phyloP scores from a whole-genome alignment of 306 rosid species.

The Fagus crenata region DNA sequence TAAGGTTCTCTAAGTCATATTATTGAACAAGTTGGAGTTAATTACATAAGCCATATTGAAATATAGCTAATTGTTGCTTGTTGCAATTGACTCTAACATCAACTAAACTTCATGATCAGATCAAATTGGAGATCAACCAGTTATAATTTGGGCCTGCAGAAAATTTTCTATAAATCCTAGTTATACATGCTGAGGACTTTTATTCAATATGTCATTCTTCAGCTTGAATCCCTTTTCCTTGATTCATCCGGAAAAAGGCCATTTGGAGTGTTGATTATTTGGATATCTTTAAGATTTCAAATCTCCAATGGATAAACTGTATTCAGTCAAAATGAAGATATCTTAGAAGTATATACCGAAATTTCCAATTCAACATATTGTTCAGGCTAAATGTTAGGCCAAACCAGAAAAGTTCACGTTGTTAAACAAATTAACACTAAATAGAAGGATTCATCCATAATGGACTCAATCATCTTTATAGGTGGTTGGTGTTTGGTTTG shows the following conservation, averaged over 20 bases:
- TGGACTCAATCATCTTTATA: constrained; percentile 12
- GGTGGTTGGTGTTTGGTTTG: constrained; percentile 9
- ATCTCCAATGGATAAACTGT: neutral
- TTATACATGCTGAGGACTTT: neutral
- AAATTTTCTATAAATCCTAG: neutral
- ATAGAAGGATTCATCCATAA: constrained; percentile 7
- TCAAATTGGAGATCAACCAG: neutral
- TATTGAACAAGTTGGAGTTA: neutral
- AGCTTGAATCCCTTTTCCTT: neutral
- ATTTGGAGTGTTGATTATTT: neutral
- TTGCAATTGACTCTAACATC: neutral
- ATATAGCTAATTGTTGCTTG: neutral
- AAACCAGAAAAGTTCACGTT: constrained; percentile 10
- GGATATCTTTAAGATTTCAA: neutral
- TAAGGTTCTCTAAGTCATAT: neutral
- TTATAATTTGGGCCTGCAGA: neutral
- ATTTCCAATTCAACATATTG: neutral
- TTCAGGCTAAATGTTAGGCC: constrained; percentile 22
- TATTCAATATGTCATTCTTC: neutral
- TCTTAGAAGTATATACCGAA: neutral
- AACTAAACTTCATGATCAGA: constrained; percentile 1
- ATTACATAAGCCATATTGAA: neutral
- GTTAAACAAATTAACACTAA: neutral
- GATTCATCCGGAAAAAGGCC: constrained; percentile 5
- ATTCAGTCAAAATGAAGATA: neutral